These are phyloP conservation scores for Clonostachys chloroleuca DNA, from an alignment of 2,329 filamentous ascomycete genomes.

Conservation along the genomic window DNA sequence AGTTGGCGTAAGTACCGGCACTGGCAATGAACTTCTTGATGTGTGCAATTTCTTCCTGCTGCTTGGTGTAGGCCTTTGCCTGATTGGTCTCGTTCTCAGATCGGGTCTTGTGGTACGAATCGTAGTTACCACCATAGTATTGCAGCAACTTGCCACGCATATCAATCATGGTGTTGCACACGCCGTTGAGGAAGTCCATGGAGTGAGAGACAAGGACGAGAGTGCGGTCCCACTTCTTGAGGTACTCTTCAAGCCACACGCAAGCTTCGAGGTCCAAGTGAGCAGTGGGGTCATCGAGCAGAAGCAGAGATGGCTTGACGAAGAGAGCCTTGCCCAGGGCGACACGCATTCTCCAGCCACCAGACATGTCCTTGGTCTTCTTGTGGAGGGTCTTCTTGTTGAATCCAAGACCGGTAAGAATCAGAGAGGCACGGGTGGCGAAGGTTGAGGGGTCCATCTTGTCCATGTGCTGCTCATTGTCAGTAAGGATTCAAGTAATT, in stretches of 20 bases:
- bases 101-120: constrained; percentile 93
- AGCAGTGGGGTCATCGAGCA: constrained; percentile 97
- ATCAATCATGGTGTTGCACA: constrained; percentile 97
- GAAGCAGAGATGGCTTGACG: constrained; percentile 91
- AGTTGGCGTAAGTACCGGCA: constrained; percentile 98
- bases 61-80: constrained; percentile 98
- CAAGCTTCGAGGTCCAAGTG: constrained; percentile 99
- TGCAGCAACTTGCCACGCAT: constrained; percentile 86
- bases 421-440: constrained; percentile 89
- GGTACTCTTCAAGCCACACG: constrained; percentile 98
- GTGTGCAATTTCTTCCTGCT: constrained; percentile 97
- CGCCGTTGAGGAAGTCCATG: constrained; percentile 98
- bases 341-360: constrained; percentile 99
- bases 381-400: constrained; percentile 98
- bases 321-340: constrained; percentile 96
- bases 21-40: constrained; percentile 99
- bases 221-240: constrained; percentile 99
- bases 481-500: constrained; percentile 10
- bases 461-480: constrained; percentile 75
- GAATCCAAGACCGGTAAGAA: constrained; percentile 97
- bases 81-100: constrained; percentile 95
- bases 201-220: constrained; percentile 96
- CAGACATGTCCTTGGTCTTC: constrained; percentile 99
- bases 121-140: constrained; percentile 99
- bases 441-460: constrained; percentile 98